phyloP scores from a whole-genome alignment of 371 early-diverging fungal genomes.

The Haplosporangium sp. region DNA sequence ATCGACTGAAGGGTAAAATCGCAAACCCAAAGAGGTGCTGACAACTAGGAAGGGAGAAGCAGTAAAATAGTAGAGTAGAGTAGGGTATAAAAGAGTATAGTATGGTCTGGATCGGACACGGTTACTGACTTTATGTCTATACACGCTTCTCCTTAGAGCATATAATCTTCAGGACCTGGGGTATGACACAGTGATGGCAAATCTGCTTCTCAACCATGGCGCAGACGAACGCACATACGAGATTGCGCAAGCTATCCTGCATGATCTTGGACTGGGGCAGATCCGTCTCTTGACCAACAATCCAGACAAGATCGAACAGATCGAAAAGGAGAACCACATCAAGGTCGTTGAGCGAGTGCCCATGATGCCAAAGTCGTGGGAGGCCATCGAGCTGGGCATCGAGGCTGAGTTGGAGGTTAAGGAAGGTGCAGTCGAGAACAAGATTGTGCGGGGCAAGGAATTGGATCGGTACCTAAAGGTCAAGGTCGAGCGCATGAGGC shows the following conservation, averaged over 20 bases:
- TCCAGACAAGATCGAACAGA: conserved; percentile 90
- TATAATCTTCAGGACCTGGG: conserved; percentile 97
- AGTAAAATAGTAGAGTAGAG: too few relatives aligned
- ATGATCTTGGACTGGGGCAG: conserved; percentile 77
- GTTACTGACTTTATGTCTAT: too few relatives aligned
- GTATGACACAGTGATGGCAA: conserved; percentile 95
- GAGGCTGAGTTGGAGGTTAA: conserved; percentile 39
- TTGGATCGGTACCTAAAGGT: conserved; percentile 44
- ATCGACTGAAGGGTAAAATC: too few relatives aligned
- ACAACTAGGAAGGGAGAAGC: too few relatives aligned
- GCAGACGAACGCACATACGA: conserved; percentile 93
- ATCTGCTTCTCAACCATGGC: conserved; percentile 88
- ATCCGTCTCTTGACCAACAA: conserved; percentile 95
- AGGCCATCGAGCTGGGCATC: conserved; percentile 36
- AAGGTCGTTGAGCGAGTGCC: conserved; percentile 85
- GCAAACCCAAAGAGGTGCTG: too few relatives aligned
- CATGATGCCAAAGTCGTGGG: conserved; percentile 91
- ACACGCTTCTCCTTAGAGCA: conserved; percentile 73
- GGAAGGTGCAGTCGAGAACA: conserved; percentile 54
- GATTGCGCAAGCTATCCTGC: conserved; percentile 90
- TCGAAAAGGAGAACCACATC: conserved; percentile 74
- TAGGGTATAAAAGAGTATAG: too few relatives aligned
- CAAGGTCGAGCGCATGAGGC: conserved; percentile 53
- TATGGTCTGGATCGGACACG: too few relatives aligned
- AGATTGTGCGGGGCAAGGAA: conserved; percentile 54